Base-by-base conservation (phyloP, 2,329 filamentous ascomycete genomes). In the Blumeria graminis region DNA sequence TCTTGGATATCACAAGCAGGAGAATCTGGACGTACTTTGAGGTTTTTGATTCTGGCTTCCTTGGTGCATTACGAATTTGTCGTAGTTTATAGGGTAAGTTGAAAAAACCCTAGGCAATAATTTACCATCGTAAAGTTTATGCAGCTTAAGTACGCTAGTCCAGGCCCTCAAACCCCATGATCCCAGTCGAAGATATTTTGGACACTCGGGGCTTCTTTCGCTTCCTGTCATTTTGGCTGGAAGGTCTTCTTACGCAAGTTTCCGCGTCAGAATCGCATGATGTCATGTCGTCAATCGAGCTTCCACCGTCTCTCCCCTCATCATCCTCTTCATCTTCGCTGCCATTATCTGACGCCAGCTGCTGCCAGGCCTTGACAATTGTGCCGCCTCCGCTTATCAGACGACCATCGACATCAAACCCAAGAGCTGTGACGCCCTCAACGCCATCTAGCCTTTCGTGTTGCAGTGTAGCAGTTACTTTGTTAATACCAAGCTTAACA, bases 311-410 rank as follows among this genome's bases (percentile, higher is more conserved):
- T 71, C 74, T 66, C 69, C 72, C 58, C 69, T 74, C 72, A 0
- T 73, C 74, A 0, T 76, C 75, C 0, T 73, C 74, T 1, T 72
- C 72, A 1, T 67, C 66, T 1, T 62, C 62, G 34, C 66, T 63
- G 1, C 71, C 72, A 22, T 76, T 73, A 2, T 74, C 67, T 57
- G 72, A 72, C n/a, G 76, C 72, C 58, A 82, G 77, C 65, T 92
- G 80, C 59, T 80, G 80, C 92, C 92, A 98, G 1, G 96, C 81
- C 69, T 95, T 95, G 60, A 98, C 77, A 0, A 81, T 80, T 62
- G 76, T 77, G 0, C 92, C 92, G 56, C 92, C 92, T 10, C 87
- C 89, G 64, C 82, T 93, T 62, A 98, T 87, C 74, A 98, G 79
- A 50, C 92, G 76, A 50, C 88, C 86, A 55, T 82, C 79, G 55